phyloP scores from a whole-genome alignment of 768 basidiomycete species.

The Pisolithus albus region DNA sequence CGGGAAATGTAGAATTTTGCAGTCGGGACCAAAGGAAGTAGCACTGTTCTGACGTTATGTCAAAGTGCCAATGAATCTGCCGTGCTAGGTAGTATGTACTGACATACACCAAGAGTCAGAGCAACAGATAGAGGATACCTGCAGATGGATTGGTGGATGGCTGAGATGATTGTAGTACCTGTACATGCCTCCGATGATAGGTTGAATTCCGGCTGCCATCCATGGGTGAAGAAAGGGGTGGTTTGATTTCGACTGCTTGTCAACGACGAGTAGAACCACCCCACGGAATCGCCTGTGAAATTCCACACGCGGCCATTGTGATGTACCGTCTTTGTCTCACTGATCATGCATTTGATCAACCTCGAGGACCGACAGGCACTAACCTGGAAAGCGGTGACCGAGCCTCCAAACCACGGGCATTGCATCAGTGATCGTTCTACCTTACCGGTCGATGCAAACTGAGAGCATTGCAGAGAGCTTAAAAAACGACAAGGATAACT shows the following conservation, averaged over 20 bases:
- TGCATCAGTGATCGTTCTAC: slow-evolving; percentile 24
- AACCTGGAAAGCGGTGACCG: slow-evolving; percentile 45
- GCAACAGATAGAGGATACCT: slow-evolving; percentile 48
- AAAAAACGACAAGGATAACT: not conserved
- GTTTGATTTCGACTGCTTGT: slow-evolving; percentile 6
- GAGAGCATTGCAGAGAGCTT: slow-evolving; percentile 38
- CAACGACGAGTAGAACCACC: slow-evolving; percentile 42
- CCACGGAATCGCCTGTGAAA: slow-evolving; percentile 46
- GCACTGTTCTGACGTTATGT: slow-evolving; percentile 35
- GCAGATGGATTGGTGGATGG: not conserved
- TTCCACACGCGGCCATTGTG: slow-evolving; percentile 27
- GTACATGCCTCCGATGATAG: slow-evolving; percentile 24
- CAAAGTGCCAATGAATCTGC: not conserved
- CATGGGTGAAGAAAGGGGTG: slow-evolving; percentile 5
- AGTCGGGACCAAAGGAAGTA: slow-evolving; percentile 48
- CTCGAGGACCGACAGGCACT: slow-evolving; percentile 6
- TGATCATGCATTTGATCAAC: not conserved
- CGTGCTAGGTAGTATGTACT: slow-evolving; percentile 14
- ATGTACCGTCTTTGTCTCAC: slow-evolving; percentile 25
- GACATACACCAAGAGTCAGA: slow-evolving; percentile 46
- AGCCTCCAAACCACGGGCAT: slow-evolving; percentile 23
- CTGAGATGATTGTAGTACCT: not conserved
- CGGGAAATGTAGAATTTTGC: slow-evolving; percentile 39
- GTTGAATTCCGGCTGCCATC: slow-evolving; percentile 39
- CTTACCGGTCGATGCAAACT: slow-evolving; percentile 34